Conservation (phyloP, 148 eudicot genomes). For the Bassia scoparia region DNA sequence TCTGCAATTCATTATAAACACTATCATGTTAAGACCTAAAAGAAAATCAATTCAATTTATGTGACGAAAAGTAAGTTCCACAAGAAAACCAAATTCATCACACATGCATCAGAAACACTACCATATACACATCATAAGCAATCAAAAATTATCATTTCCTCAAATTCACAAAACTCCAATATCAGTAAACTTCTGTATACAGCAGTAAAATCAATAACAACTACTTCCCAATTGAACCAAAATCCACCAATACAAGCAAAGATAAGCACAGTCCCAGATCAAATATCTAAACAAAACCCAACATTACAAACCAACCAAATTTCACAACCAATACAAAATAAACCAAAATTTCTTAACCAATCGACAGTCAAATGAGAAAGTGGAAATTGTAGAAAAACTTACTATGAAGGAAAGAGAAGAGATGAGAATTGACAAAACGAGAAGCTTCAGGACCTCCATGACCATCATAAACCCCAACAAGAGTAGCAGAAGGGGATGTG, state of each 20-base stretch:
- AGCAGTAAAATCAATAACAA: not conserved
- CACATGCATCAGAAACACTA: not conserved
- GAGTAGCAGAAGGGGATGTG: constrained; percentile 63
- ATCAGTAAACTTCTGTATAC: not conserved
- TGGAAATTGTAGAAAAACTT: constrained; percentile 15
- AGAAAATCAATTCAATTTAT: no score
- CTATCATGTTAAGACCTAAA: not conserved
- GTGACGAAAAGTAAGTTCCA: not conserved
- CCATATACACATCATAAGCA: not conserved
- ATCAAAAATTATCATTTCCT: not conserved
- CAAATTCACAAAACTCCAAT: constrained; percentile 4
- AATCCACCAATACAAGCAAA: not conserved
- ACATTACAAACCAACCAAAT: not conserved
- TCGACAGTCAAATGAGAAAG: not conserved
- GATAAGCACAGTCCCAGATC: constrained; percentile 3
- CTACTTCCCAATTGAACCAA: not conserved
- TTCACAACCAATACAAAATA: not conserved
- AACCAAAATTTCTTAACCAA: no score
- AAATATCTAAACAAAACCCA: constrained; percentile 15
- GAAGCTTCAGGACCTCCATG: constrained; percentile 96
- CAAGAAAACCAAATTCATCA: not conserved
- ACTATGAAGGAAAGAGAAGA: constrained; percentile 61
- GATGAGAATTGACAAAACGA: constrained; percentile 57
- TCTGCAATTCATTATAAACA: constrained; percentile 20
- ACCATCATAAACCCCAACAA: constrained; percentile 87